Percentiles rank a stretch among this genome's conserved stretches.
Evolutionary conservation across 345 rosid species (phyloP).

Genomic region (Angophora floribunda): DNA sequence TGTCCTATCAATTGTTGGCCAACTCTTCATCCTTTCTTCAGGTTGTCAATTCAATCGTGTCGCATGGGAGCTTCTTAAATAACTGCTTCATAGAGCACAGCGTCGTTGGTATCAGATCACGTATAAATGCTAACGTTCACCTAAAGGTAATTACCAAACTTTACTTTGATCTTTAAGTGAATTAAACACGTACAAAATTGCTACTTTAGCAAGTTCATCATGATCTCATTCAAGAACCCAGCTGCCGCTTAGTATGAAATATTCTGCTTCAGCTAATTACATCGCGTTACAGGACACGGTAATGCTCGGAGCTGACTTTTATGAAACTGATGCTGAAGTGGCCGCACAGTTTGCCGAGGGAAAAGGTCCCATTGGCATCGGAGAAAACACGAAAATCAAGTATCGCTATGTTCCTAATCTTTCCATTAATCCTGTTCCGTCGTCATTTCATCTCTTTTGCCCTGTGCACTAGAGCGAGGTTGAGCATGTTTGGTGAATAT

Average conservation of each 20-base stretch:
- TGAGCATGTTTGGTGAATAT: not conserved
- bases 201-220: not conserved
- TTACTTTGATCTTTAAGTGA: not conserved
- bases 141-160: slow-evolving; percentile 34
- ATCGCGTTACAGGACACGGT: slow-evolving; percentile 55
- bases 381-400: slow-evolving; percentile 39
- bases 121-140: slow-evolving; percentile 64
- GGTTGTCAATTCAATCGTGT: slow-evolving; percentile 78
- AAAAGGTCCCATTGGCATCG: slow-evolving; percentile 66
- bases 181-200: not conserved
- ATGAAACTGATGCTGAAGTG: slow-evolving; percentile 74
- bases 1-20: not conserved
- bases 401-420: not conserved
- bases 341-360: slow-evolving; percentile 58
- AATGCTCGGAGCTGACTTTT: slow-evolving; percentile 90
- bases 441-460: not conserved
- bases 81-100: slow-evolving; percentile 76
- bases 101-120: slow-evolving; percentile 85
- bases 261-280: not conserved
- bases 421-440: not conserved
- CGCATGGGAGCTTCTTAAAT: slow-evolving; percentile 84
- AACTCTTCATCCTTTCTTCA: slow-evolving; percentile 6
- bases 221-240: not conserved
- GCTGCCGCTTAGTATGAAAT: not conserved
- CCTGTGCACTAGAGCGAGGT: not conserved